Evolutionary conservation across 2,329 filamentous ascomycete species (phyloP), one percentile per base, ranked within the genome.

Genomic region (Phoma herbarum): DNA sequence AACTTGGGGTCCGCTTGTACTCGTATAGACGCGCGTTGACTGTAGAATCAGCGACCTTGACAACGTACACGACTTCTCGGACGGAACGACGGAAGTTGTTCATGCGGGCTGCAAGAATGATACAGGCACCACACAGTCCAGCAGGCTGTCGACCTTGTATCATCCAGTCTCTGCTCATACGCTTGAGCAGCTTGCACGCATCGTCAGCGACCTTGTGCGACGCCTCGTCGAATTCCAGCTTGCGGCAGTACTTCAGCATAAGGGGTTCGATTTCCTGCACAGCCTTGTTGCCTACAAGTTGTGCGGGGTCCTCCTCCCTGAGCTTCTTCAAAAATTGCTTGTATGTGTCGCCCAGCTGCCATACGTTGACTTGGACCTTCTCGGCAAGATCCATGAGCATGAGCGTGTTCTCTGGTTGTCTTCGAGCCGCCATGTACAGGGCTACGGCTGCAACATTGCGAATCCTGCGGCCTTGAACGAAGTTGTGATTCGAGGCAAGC

Each of bases 161-260:
- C 87, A 99, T 98, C 93, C 95, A 98, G 79, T 99, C 95, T 52
- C 92, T 85, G 65, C 92, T 93, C 95, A 99, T 98, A 61, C 95
- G 89, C 75, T 90, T 89, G 55, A 97, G 88, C 51, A 99, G 90
- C 53, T 90, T 88, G 55, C 93, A 88, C 7, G 95, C 95, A 71
- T 97, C 93, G 66, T 91, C 87, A 41, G 93, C 93, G 14, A 99
- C 93, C 66, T 90, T 90, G 74, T 90, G 89, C 16, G 90, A 93
- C 63, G 90, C 86, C 35, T 89, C 83, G 52, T 89, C 91, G 70
- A 99, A 99, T 73, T 99, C 94, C 50, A 99, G 89, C 75, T 94
- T 93, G 59, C 88, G 88, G 50, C 93, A 93, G 73, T 97, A 98
- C 60, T 94, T 90, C 77, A 90, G 90, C 68, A 99, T 96, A 63